Evolutionary conservation across 106 monocot genomes (phyloP).

Genomic region (Phalaenopsis equestris): DNA sequence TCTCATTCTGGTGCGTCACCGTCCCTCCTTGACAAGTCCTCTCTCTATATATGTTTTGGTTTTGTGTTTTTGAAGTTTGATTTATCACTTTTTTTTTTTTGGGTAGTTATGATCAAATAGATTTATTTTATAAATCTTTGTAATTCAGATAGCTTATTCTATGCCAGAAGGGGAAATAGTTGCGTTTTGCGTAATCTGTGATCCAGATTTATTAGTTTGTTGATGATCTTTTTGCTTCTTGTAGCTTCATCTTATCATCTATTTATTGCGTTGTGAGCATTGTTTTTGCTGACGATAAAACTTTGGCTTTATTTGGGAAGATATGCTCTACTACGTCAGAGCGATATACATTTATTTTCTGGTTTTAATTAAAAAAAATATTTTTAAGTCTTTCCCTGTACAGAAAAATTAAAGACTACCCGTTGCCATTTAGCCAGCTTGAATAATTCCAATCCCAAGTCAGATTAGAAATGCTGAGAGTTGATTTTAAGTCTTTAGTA

Average conservation of each 20-base stretch:
- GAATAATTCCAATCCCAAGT: no score
- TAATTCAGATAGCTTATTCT: neutral
- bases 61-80: neutral
- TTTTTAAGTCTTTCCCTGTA: no score
- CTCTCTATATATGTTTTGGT: neutral
- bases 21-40: neutral
- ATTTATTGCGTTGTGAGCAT: neutral
- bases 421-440: no score
- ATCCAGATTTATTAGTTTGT: neutral
- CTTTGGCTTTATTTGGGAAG: no score
- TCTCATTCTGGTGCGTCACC: constrained; percentile 14
- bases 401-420: no score
- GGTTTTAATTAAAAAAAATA: no score
- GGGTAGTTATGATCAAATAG: neutral
- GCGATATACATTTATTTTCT: no score
- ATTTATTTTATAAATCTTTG: neutral
- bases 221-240: neutral
- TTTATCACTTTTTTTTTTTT: neutral
- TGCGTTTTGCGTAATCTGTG: neutral
- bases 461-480: no score
- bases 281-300: no score
- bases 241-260: neutral
- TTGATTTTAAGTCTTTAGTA: no score
- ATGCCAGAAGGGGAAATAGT: neutral
- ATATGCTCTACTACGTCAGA: no score